phyloP scores from a whole-genome alignment of 2,329 filamentous ascomycete species.

The Cadophora sp. region DNA sequence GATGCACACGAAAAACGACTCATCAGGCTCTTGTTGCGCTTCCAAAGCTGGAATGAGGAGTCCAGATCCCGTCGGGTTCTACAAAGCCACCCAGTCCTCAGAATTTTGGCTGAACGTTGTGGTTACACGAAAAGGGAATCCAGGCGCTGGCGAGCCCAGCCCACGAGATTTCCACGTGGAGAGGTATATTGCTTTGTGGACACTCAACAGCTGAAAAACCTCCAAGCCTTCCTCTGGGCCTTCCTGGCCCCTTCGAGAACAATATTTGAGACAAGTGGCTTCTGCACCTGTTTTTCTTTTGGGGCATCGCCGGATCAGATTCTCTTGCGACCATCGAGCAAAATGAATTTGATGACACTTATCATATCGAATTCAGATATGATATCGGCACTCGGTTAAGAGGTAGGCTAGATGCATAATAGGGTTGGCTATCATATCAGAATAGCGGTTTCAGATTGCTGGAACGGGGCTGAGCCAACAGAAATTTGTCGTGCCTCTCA shows the following conservation, averaged over 20 bases:
- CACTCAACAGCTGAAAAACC: neutral
- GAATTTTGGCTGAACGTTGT: neutral
- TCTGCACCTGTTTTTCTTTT: conserved; percentile 11
- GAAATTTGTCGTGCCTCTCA: neutral
- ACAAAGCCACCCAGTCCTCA: conserved; percentile 1
- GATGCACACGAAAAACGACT: conserved; percentile 16
- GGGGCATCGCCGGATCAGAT: conserved; percentile 15
- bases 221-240: neutral
- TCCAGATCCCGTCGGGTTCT: conserved; percentile 1
- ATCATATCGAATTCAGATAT: conserved; percentile 20
- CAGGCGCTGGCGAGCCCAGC: conserved; percentile 2
- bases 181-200: neutral
- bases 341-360: conserved; percentile 7
- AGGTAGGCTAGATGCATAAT: conserved; percentile 13
- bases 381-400: conserved; percentile 11
- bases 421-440: conserved; percentile 1
- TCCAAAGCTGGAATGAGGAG: neutral
- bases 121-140: conserved; percentile 9
- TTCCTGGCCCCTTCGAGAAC: neutral
- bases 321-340: neutral
- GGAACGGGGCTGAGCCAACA: neutral
- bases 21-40: conserved; percentile 10
- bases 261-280: conserved; percentile 12
- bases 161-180: conserved; percentile 18
- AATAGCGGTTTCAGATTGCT: conserved; percentile 17